phyloP scores from a whole-genome alignment of 2,329 filamentous ascomycete species.

The Ophiostoma ips region DNA sequence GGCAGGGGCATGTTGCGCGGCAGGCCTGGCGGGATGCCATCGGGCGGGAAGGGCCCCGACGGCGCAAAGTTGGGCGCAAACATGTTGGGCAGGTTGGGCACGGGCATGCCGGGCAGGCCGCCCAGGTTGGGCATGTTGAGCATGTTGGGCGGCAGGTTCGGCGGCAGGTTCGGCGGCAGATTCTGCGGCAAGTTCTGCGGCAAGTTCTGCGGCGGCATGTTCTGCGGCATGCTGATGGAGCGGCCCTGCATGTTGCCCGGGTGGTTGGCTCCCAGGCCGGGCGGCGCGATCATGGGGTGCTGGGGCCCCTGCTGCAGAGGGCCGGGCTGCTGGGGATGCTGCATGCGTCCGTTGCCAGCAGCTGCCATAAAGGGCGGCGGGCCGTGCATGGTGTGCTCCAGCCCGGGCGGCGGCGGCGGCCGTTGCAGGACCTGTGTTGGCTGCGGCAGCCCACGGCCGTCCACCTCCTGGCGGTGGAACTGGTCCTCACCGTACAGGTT shows the following conservation, averaged over 20 bases:
- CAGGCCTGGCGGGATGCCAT: slow-evolving; percentile 31
- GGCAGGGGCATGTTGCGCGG: slow-evolving; percentile 41
- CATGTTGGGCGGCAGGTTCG: slow-evolving; percentile 9
- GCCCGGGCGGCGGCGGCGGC: slow-evolving; percentile 37
- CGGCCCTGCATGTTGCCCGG: slow-evolving; percentile 5
- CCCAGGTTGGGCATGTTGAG: slow-evolving; percentile 5
- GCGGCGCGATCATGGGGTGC: slow-evolving; percentile 44
- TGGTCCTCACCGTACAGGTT: slow-evolving; percentile 25
- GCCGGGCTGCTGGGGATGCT: background rate
- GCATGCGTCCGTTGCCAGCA: background rate
- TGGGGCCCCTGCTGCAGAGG: slow-evolving; percentile 20
- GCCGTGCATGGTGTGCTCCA: slow-evolving; percentile 42
- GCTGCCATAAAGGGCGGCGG: slow-evolving; percentile 34
- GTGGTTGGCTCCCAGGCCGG: slow-evolving; percentile 26
- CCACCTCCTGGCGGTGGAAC: slow-evolving; percentile 26
- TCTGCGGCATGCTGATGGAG: slow-evolving; percentile 11
- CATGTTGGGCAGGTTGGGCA: slow-evolving; percentile 6
- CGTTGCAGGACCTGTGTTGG: slow-evolving; percentile 53
- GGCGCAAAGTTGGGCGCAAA: slow-evolving; percentile 49
- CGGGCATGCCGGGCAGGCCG: slow-evolving; percentile 18
- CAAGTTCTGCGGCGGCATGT: slow-evolving; percentile 19
- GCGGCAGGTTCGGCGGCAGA: slow-evolving; percentile 7
- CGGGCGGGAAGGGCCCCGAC: slow-evolving; percentile 29
- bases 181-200: slow-evolving; percentile 20
- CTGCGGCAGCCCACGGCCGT: slow-evolving; percentile 29